Base-by-base conservation (phyloP, 2,329 filamentous ascomycete species). In the Colletotrichum karsti region DNA sequence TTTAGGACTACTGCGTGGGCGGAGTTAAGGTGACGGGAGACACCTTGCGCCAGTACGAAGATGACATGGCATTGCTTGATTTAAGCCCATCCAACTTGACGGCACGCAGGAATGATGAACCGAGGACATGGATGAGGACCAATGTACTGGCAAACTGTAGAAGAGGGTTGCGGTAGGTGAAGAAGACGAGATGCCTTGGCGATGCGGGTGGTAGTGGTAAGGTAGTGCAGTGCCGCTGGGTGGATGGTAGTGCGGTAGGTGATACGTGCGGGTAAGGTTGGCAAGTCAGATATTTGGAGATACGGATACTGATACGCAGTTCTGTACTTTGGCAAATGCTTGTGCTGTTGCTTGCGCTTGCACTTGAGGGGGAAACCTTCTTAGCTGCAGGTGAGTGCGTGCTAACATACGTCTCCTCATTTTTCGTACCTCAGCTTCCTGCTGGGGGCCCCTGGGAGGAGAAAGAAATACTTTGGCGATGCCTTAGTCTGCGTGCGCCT, bases 351-450 rank as follows among this genome's bases (percentile, higher is more conserved):
- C 30, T 62, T 55, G 57, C 33, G 57, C 39, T 66, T 58, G 55
- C 28, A 26, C 51, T n/a, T 35, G 53, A 35, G 41, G 42, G n/a
- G 22, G 22, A 41, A 44, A 37, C 51, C 42, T 57, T 67, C 56
- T 33, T 60, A 46, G 63, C 26, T 67, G 63, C 63, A 67, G 51
- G 51, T 30, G 59, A 30, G 60, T 53, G 50, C 37, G 51, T 35
- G 35, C 50, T 56, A 56, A 24, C 12, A 56, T 56, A n/a, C n/a
- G 22, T 67, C 35, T 62, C 26, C 56, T 62, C 50, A 56, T 54
- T 58, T 55, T 48, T 46, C 51, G 48, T 55, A 20, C 48, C 63
- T 39, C 24, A 57, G 37, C 30, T 20, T 26, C 15, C 30, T 53
- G 30, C 50, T 33, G 50, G 50, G 50, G 50, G 26, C 15, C 30